These are phyloP conservation scores for Acorus gramineus DNA, from an alignment of 106 monocot genomes.

Conservation along the genomic window DNA sequence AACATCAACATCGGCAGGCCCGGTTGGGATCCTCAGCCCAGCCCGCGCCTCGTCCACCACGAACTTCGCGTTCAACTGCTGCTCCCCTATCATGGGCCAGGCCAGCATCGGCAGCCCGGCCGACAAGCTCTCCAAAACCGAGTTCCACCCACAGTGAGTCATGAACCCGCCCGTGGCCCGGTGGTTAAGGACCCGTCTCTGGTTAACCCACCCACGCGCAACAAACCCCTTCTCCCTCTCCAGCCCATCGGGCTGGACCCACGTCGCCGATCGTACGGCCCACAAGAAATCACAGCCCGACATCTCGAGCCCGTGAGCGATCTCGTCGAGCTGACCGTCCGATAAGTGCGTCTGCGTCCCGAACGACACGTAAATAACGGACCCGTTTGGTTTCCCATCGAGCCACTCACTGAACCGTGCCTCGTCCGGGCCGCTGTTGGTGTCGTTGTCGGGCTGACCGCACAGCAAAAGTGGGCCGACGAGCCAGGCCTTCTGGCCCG, in stretches of 20 bases:
- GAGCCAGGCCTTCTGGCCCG: no score
- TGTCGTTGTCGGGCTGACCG: no score
- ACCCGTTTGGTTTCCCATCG: constrained; percentile 4
- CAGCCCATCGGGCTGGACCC: background rate
- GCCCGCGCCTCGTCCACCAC: constrained; percentile 4
- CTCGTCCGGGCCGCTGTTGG: background rate
- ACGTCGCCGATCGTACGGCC: constrained; percentile 4
- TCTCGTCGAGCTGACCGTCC: constrained; percentile 10
- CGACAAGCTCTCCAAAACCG: constrained; percentile 8
- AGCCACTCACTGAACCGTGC: constrained; percentile 7
- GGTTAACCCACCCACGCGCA: constrained; percentile 5
- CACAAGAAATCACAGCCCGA: constrained; percentile 10
- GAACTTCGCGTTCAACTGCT: constrained; percentile 10
- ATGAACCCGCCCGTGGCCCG: constrained; percentile 15
- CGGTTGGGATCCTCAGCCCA: background rate
- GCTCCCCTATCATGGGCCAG: constrained; percentile 2
- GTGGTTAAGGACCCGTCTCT: constrained; percentile 8
- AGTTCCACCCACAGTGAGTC: constrained; percentile 23
- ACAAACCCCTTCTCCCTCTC: background rate
- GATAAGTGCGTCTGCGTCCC: constrained; percentile 10
- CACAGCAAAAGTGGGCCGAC: no score
- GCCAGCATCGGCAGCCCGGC: constrained; percentile 1
- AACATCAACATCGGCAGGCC: background rate
- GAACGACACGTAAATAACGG: constrained; percentile 12
- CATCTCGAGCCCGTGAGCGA: constrained; percentile 12